Evolutionary conservation across 2,329 filamentous ascomycete genomes (phyloP).

Genomic region (Fusarium phyllophilum): DNA sequence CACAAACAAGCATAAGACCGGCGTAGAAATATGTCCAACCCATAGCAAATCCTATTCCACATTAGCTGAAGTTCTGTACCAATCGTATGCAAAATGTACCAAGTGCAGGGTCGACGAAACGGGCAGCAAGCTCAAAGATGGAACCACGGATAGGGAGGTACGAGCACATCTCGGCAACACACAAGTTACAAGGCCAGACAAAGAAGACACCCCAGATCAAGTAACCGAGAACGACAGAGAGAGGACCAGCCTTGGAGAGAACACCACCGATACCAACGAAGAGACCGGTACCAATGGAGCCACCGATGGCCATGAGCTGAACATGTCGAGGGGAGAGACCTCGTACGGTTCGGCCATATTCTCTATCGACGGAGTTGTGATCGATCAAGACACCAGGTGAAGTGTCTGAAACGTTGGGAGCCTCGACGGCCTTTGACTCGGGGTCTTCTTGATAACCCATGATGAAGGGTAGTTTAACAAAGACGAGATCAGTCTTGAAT

Average conservation of each 20-base stretch:
- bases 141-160: slow-evolving; percentile 65
- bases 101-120: slow-evolving; percentile 66
- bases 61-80: neutral
- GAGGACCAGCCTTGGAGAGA: slow-evolving; percentile 54
- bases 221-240: slow-evolving; percentile 58
- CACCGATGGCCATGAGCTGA: slow-evolving; percentile 61
- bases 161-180: slow-evolving; percentile 67
- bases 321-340: slow-evolving; percentile 55
- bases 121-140: slow-evolving; percentile 64
- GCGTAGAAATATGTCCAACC: slow-evolving; percentile 63
- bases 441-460: slow-evolving; percentile 42
- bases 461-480: slow-evolving; percentile 11
- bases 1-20: slow-evolving; percentile 57
- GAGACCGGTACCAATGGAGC: slow-evolving; percentile 58
- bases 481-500: neutral
- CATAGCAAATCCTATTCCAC: slow-evolving; percentile 57
- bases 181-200: slow-evolving; percentile 57
- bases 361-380: slow-evolving; percentile 36
- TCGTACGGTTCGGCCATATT: slow-evolving; percentile 49
- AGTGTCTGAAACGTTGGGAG: slow-evolving; percentile 41
- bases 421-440: slow-evolving; percentile 41
- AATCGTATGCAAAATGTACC: slow-evolving; percentile 38
- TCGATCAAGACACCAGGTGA: slow-evolving; percentile 43
- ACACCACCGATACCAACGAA: slow-evolving; percentile 58
- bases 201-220: slow-evolving; percentile 56